A percentile compares a stretch with the other conserved stretches of the same genome.
phyloP scores from a whole-genome alignment of 306 rosid species.

The Castanea sativa region DNA sequence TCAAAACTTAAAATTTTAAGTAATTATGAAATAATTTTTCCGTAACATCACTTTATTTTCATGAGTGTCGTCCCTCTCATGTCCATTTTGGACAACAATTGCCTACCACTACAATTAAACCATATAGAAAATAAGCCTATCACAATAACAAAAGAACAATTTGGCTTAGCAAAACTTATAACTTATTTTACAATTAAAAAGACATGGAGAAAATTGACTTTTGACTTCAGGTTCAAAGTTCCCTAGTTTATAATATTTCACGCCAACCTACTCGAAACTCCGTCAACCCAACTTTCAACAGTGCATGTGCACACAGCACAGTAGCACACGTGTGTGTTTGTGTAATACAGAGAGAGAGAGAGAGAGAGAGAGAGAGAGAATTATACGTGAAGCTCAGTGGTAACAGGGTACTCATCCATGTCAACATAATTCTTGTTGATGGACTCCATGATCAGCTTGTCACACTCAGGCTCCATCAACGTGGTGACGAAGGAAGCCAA shows the following conservation, averaged over 20 bases:
- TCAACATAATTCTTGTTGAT: slow-evolving; percentile 73
- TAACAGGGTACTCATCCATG: slow-evolving; percentile 77
- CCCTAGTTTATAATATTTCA: neutral
- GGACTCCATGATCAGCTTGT: slow-evolving; percentile 70
- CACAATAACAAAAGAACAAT: too few relatives aligned
- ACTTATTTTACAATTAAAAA: too few relatives aligned
- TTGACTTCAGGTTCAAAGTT: neutral
- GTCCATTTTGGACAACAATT: too few relatives aligned
- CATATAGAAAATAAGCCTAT: too few relatives aligned
- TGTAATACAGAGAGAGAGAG: neutral
- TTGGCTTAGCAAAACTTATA: too few relatives aligned
- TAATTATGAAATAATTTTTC: too few relatives aligned
- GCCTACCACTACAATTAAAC: too few relatives aligned
- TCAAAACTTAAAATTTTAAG: too few relatives aligned
- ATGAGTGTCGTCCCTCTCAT: too few relatives aligned
- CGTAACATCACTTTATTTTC: too few relatives aligned
- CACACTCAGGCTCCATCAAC: slow-evolving; percentile 79
- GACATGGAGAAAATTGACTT: neutral
- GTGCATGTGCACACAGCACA: neutral
- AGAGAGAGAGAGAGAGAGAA: neutral
- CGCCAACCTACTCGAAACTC: neutral
- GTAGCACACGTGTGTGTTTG: neutral
- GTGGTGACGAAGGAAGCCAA: slow-evolving; percentile 84
- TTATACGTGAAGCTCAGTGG: slow-evolving; percentile 68
- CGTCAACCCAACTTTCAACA: neutral